These are phyloP conservation scores for Raffaelea albimanens DNA, from an alignment of 2,329 filamentous ascomycete species.

Conservation along the genomic window DNA sequence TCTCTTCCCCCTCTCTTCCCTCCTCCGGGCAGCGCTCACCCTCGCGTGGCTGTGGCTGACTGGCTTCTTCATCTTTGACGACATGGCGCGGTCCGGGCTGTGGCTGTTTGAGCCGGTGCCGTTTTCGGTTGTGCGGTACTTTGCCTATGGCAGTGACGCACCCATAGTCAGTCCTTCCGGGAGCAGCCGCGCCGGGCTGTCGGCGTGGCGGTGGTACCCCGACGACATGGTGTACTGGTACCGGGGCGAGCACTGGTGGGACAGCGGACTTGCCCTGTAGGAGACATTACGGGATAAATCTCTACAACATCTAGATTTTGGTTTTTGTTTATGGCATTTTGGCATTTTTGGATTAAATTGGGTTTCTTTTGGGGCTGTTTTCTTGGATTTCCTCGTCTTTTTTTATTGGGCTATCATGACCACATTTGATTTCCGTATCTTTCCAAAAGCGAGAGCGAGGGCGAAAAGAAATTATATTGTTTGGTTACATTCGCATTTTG, in stretches of 20 bases:
- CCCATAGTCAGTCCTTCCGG: constrained; percentile 48
- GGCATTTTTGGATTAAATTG: neutral
- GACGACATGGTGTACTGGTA: constrained; percentile 46
- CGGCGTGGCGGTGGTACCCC: constrained; percentile 58
- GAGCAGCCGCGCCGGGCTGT: constrained; percentile 26
- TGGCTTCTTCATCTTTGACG: constrained; percentile 58
- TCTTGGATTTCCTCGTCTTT: no score
- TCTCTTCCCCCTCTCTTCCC: constrained; percentile 28
- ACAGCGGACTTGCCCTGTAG: constrained; percentile 27
- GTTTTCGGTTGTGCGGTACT: constrained; percentile 55
- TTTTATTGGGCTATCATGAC: neutral
- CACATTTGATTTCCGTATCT: no score
- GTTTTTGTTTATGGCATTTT: no score
- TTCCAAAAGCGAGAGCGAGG: no score
- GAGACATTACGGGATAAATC: no score
- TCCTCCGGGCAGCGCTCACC: constrained; percentile 52
- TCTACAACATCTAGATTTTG: no score
- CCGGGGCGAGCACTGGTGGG: constrained; percentile 53
- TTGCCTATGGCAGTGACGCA: neutral
- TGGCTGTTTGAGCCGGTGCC: constrained; percentile 82
- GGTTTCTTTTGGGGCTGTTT: no score
- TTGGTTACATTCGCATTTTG: no score
- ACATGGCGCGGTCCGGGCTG: constrained; percentile 63
- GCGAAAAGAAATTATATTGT: no score
- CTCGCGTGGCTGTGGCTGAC: constrained; percentile 61